Conservation (phyloP, 2,329 filamentous ascomycete species). For the Fusarium pseudonygamai region DNA sequence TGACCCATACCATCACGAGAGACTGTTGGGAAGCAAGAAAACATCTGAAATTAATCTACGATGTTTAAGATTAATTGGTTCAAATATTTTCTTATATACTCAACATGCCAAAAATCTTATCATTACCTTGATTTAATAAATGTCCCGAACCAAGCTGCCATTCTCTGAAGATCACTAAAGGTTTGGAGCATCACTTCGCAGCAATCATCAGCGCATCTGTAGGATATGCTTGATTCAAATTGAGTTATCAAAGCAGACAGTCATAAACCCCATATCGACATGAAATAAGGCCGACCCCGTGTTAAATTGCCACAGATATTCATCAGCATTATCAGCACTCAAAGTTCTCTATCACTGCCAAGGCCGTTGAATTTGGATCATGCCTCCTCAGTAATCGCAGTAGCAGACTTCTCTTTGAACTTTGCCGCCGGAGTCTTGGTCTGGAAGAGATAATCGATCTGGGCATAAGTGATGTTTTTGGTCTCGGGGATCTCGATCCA, state of each 20-base stretch:
- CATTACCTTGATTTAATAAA: no score
- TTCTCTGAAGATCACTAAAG: neutral
- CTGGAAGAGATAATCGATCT: neutral
- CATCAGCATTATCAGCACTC: neutral
- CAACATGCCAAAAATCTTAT: no score
- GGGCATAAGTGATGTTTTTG: neutral
- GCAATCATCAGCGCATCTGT: neutral
- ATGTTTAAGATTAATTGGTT: no score
- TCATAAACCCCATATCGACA: no score
- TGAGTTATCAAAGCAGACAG: neutral
- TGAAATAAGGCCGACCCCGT: no score
- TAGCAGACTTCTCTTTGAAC: neutral
- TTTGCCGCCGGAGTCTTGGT: neutral
- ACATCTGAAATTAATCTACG: no score
- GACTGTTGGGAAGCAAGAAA: no score
- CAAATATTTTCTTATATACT: no score
- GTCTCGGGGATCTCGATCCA: neutral
- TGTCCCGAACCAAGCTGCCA: no score
- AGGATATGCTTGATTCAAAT: neutral
- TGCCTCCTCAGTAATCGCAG: neutral
- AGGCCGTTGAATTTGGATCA: neutral
- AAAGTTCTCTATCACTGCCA: neutral
- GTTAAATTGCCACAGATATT: no score
- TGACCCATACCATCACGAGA: no score
- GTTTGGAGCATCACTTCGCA: neutral